Percentiles rank a stretch among this genome's conserved stretches.
These are phyloP conservation scores for Blakeslea trispora DNA, from an alignment of 371 early-diverging fungal genomes.

Conservation along the genomic window DNA sequence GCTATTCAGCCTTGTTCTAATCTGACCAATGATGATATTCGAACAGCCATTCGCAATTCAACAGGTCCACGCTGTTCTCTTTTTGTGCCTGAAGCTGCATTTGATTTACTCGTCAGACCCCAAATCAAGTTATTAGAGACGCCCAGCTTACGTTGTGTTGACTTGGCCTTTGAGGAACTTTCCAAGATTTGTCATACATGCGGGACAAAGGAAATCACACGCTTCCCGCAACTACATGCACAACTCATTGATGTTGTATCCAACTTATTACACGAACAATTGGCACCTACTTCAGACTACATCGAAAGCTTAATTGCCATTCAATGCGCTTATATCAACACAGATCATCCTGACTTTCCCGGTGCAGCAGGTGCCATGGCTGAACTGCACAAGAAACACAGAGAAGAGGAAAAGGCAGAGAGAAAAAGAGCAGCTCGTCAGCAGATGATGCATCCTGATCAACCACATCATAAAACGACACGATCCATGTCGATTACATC, in stretches of 20 bases:
- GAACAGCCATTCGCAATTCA: conserved; percentile 89
- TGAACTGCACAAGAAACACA: conserved; percentile 53
- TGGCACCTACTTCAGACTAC: conserved; percentile 74
- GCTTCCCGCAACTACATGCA: conserved; percentile 85
- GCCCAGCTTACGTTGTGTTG: conserved; percentile 86
- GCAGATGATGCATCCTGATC: background rate
- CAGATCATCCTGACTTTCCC: conserved; percentile 92
- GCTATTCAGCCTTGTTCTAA: conserved; percentile 78
- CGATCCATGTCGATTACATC: conserved; percentile 30
- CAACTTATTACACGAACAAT: conserved; percentile 79
- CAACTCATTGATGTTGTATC: conserved; percentile 81
- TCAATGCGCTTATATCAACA: conserved; percentile 91
- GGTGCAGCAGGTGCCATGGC: conserved; percentile 84
- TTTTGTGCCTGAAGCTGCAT: conserved; percentile 90
- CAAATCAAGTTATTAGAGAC: conserved; percentile 81
- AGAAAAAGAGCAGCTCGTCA: background rate
- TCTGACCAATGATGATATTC: conserved; percentile 81
- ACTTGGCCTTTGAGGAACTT: conserved; percentile 87
- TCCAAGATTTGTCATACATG: conserved; percentile 87
- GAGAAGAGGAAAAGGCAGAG: conserved; percentile 52
- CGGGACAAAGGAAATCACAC: conserved; percentile 68
- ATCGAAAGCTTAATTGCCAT: conserved; percentile 88
- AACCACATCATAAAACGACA: background rate
- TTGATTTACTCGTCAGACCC: conserved; percentile 86
- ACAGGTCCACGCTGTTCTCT: conserved; percentile 86